Percentiles rank a stretch among this genome's conserved stretches.
Evolutionary conservation across 305 asterid species (phyloP).

Genomic region (Striga hermonthica): DNA sequence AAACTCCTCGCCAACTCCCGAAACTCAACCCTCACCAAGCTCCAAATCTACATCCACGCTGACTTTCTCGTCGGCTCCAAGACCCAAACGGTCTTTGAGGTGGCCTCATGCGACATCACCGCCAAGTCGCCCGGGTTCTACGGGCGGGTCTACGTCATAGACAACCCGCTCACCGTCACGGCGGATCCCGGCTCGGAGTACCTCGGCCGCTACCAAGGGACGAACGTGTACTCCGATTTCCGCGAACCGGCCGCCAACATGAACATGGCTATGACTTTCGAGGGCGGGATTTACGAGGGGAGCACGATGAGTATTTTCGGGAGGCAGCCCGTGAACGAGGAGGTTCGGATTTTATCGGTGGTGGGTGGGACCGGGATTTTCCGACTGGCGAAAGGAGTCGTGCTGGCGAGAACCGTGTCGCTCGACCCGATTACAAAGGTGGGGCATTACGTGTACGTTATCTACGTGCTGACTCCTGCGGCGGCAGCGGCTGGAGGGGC

Average conservation of each 20-base stretch:
- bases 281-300: slow-evolving; percentile 25
- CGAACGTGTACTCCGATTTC: slow-evolving; percentile 26
- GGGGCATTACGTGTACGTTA: slow-evolving; percentile 24
- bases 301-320: slow-evolving; percentile 33
- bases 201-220: slow-evolving; percentile 32
- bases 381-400: slow-evolving; percentile 30
- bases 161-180: slow-evolving; percentile 26
- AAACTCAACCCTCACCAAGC: slow-evolving; percentile 24
- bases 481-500: neutral
- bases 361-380: slow-evolving; percentile 34
- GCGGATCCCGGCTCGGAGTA: slow-evolving; percentile 22
- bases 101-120: slow-evolving; percentile 26
- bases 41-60: slow-evolving; percentile 35
- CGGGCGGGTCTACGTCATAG: slow-evolving; percentile 31
- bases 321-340: slow-evolving; percentile 12
- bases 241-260: slow-evolving; percentile 4
- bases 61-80: slow-evolving; percentile 24
- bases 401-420: slow-evolving; percentile 28
- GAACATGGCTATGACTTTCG: slow-evolving; percentile 28
- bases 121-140: slow-evolving; percentile 18
- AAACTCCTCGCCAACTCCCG: slow-evolving; percentile 17
- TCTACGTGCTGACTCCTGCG: slow-evolving; percentile 28
- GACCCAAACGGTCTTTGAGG: slow-evolving; percentile 27
- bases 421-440: slow-evolving; percentile 12
- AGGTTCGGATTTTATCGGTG: slow-evolving; percentile 29